Conservation (phyloP, 2,329 filamentous ascomycete species). For the Ambrosiella xylebori region DNA sequence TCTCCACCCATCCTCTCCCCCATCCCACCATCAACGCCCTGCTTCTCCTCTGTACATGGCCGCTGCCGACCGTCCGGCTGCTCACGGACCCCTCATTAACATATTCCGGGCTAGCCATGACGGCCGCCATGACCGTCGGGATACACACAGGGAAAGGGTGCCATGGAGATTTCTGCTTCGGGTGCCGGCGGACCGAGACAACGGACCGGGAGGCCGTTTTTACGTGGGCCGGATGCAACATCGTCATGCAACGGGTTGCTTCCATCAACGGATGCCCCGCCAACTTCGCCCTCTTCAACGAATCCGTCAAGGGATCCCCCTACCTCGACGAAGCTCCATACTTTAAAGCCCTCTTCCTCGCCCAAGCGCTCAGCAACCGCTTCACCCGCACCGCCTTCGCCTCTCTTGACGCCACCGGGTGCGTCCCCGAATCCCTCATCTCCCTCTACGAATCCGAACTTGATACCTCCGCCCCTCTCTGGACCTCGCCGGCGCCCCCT, state of each 20-base stretch:
- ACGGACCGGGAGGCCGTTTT: slow-evolving; percentile 35
- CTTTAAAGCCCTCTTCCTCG: slow-evolving; percentile 4
- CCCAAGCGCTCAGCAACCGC: slow-evolving; percentile 24
- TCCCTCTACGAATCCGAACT: slow-evolving; percentile 35
- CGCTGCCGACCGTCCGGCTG: slow-evolving; percentile 33
- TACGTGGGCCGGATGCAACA: slow-evolving; percentile 37
- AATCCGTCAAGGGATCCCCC: slow-evolving; percentile 23
- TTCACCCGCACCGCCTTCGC: slow-evolving; percentile 31
- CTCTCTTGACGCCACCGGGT: slow-evolving; percentile 28
- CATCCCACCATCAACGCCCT: slow-evolving; percentile 34
- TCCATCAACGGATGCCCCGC: slow-evolving; percentile 31
- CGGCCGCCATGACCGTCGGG: slow-evolving; percentile 31
- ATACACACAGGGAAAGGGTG: slow-evolving; percentile 35
- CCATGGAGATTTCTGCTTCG: slow-evolving; percentile 30
- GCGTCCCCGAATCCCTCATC: slow-evolving; percentile 30
- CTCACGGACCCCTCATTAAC: slow-evolving; percentile 32
- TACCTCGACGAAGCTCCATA: slow-evolving; percentile 7
- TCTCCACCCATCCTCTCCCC: slow-evolving; percentile 26
- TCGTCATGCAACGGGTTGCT: slow-evolving; percentile 30
- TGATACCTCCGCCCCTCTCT: slow-evolving; percentile 23
- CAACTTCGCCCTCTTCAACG: slow-evolving; percentile 27
- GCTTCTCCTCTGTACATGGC: slow-evolving; percentile 34
- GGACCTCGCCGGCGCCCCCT: not conserved
- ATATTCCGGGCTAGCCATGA: slow-evolving; percentile 30
- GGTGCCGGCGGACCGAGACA: slow-evolving; percentile 25